phyloP scores from a whole-genome alignment of 1,284 basidiomycete species.

The Marasmius sp. region DNA sequence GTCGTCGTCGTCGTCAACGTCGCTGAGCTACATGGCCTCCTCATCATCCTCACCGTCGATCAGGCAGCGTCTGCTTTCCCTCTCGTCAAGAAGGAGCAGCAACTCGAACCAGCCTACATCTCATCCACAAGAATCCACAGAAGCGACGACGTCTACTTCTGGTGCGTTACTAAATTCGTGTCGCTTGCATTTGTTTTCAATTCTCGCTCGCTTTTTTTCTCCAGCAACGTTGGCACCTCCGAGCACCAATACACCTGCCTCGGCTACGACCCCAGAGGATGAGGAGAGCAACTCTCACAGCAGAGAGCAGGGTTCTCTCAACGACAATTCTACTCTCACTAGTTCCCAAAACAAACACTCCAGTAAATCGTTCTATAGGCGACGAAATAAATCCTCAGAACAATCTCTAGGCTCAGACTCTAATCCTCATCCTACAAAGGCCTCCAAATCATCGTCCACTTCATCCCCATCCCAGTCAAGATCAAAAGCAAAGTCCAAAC shows the following conservation, averaged over 20 bases:
- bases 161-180: neutral
- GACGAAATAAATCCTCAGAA: conserved; percentile 18
- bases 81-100: neutral
- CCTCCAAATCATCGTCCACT: conserved; percentile 30
- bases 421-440: conserved; percentile 22
- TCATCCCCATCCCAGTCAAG: conserved; percentile 25
- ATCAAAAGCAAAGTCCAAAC: conserved; percentile 25
- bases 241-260: conserved; percentile 1
- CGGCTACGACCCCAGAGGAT: conserved; percentile 2
- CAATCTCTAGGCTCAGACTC: neutral
- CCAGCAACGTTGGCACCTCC: neutral
- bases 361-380: conserved; percentile 41
- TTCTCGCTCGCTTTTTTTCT: neutral
- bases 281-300: conserved; percentile 24
- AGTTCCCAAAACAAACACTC: conserved; percentile 26
- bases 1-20: neutral
- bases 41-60: neutral
- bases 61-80: conserved; percentile 24
- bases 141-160: neutral
- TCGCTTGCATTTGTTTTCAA: neutral
- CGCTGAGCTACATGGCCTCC: neutral
- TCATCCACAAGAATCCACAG: neutral
- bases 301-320: conserved; percentile 40
- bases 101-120: neutral
- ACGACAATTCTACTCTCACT: conserved; percentile 31